Percentiles rank a stretch among this genome's conserved stretches.
Evolutionary conservation across 768 basidiomycete species (phyloP).

Genomic region (Mycena maculata): DNA sequence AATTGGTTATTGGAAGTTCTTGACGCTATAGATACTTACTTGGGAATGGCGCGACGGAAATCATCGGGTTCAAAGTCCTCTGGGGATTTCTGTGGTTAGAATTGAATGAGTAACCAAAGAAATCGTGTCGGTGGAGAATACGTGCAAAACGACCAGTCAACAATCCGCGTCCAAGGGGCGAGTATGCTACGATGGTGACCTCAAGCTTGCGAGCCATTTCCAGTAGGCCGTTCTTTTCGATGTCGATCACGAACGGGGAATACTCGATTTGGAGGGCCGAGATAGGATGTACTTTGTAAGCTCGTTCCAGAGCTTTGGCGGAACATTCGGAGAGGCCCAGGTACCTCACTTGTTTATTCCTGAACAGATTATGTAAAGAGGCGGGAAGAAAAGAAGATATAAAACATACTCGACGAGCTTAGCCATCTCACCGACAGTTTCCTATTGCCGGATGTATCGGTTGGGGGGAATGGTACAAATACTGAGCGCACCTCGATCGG

Average conservation of each 20-base stretch:
- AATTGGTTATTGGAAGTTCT: too few species aligned
- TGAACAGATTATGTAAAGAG: constrained; percentile 20
- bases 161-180: constrained; percentile 62
- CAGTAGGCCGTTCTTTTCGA: constrained; percentile 56
- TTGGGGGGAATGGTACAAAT: background rate
- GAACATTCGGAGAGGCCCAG: constrained; percentile 65
- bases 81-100: constrained; percentile 44
- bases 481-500: constrained; percentile 49
- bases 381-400: constrained; percentile 32
- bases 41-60: constrained; percentile 48
- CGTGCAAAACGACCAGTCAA: constrained; percentile 58
- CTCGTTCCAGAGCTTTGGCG: constrained; percentile 57
- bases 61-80: constrained; percentile 56
- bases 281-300: constrained; percentile 58
- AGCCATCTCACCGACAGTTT: constrained; percentile 49
- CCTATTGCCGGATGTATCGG: constrained; percentile 6
- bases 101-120: background rate
- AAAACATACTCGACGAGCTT: constrained; percentile 51
- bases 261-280: constrained; percentile 59
- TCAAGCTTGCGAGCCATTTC: constrained; percentile 56
- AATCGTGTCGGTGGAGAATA: background rate
- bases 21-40: constrained; percentile 42
- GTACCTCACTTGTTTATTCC: constrained; percentile 58
- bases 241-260: constrained; percentile 56
- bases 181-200: constrained; percentile 58